Base-by-base conservation (phyloP, 2,329 filamentous ascomycete genomes). In the Hypoxylon sp. region DNA sequence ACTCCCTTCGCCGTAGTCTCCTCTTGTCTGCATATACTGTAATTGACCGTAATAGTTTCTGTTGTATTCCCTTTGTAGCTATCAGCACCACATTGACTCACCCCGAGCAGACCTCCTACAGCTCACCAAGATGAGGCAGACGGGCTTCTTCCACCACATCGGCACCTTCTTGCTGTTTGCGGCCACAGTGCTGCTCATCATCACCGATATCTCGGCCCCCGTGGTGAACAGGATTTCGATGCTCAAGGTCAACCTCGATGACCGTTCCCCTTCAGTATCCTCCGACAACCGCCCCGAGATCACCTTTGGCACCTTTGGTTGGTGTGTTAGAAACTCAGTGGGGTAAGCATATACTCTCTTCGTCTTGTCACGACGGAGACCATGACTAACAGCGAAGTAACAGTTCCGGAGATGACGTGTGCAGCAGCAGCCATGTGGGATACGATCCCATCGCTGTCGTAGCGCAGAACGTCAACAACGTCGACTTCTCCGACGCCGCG, bases 291-390 rank as follows among this genome's bases (percentile, higher is more conserved):
- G 58, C 47, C 68, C 72, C 55, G 54, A 58, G 66, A 49, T 72
- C 8, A 70, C 69, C 5, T 81, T 81, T 58, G 79, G 79, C 18
- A 79, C 77, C 4, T 81, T 80, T 60, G 79, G 79, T 6, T 77
- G 77, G 64, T 82, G 79, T 63, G 59, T 60, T 5, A 21, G 51
- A 9, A 53, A 66, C 35, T 46, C 55, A 8, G 24, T 24, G 3
- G 15, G 53, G 67, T 69, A 55, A 59, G 67, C 69, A 26, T n/a
- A 23, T 15, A 18, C 26, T 9, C 10, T 35, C 4, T 29, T n/a
- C 37, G 8, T 46, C 11, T 29, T 18, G 17, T 23, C n/a, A 15
- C 31, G 11, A 5, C 31, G 11, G 23, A 7, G 7, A 18, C 7
- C 29, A 43, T 17, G n/a, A 26, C 52, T 66, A 55, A 55, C 49